A percentile compares a stretch with the other conserved stretches of the same genome.
phyloP scores from a whole-genome alignment of 2,329 filamentous ascomycete genomes.

The Monosporascus sp. region DNA sequence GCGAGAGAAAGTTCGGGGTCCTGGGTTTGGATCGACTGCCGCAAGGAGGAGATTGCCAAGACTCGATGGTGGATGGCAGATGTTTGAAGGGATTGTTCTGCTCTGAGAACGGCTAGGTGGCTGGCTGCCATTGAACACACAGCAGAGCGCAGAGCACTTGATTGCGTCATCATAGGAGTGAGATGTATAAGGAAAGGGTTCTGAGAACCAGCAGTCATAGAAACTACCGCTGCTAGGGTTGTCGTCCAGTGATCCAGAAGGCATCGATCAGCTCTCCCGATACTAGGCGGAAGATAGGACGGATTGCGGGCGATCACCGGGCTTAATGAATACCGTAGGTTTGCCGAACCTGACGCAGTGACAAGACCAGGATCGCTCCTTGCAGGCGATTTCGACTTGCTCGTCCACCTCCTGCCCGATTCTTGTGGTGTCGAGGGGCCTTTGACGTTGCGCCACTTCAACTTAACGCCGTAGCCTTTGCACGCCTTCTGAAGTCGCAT shows the following conservation, averaged over 20 bases:
- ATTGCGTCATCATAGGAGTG: slow-evolving; percentile 25
- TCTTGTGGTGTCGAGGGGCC: slow-evolving; percentile 4
- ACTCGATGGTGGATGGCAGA: slow-evolving; percentile 19
- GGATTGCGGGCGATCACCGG: slow-evolving; percentile 3
- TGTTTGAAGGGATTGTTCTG: slow-evolving; percentile 14
- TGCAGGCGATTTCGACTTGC: neutral
- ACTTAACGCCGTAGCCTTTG: slow-evolving; percentile 25
- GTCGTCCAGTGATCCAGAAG: slow-evolving; percentile 27
- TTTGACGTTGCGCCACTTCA: slow-evolving; percentile 22
- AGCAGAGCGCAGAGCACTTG: slow-evolving; percentile 21
- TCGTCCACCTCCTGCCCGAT: slow-evolving; percentile 5
- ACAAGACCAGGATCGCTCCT: neutral
- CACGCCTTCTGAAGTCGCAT: slow-evolving; percentile 24
- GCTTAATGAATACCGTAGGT: neutral
- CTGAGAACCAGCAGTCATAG: slow-evolving; percentile 18
- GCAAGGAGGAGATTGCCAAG: slow-evolving; percentile 16
- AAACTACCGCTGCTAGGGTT: slow-evolving; percentile 21
- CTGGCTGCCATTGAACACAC: slow-evolving; percentile 26
- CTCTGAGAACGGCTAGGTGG: slow-evolving; percentile 22
- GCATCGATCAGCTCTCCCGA: slow-evolving; percentile 10
- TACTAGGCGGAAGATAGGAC: slow-evolving; percentile 10
- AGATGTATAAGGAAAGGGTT: slow-evolving; percentile 27
- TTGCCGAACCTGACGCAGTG: neutral
- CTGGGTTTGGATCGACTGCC: slow-evolving; percentile 14
- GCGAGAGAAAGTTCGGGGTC: slow-evolving; percentile 24